Percentiles rank a stretch among this genome's conserved stretches.
Evolutionary conservation across 371 early-diverging fungal genomes (phyloP).

Genomic region (Mortierella sp.): DNA sequence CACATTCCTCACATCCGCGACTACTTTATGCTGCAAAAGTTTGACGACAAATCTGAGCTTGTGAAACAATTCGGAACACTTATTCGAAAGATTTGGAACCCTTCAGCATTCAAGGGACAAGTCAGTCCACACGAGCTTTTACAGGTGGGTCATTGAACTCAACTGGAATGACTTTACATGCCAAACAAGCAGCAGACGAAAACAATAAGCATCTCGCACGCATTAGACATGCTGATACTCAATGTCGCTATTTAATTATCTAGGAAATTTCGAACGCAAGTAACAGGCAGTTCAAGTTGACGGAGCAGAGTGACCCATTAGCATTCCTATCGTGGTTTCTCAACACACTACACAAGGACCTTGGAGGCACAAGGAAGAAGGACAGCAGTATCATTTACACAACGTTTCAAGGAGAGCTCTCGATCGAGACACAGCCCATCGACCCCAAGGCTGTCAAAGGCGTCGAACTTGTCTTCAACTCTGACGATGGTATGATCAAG

Average conservation of each 20-base stretch:
- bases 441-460: constrained; percentile 58
- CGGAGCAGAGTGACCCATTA: constrained; percentile 89
- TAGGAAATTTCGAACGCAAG: constrained; percentile 91
- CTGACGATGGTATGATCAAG: constrained; percentile 29
- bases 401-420: constrained; percentile 90
- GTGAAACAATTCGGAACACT: constrained; percentile 86
- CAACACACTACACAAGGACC: constrained; percentile 88
- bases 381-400: constrained; percentile 83
- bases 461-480: constrained; percentile 25
- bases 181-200: neutral
- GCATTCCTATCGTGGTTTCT: constrained; percentile 96
- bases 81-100: constrained; percentile 95
- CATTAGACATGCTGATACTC: neutral
- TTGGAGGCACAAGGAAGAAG: constrained; percentile 84
- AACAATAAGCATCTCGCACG: neutral
- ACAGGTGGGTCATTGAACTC: constrained; percentile 64
- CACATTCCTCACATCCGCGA: constrained; percentile 93
- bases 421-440: constrained; percentile 76
- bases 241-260: neutral
- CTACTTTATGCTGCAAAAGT: constrained; percentile 80
- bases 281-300: constrained; percentile 83
- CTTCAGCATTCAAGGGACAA: constrained; percentile 94
- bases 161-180: neutral
- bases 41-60: constrained; percentile 68
- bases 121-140: constrained; percentile 97